These are phyloP conservation scores for Panus rudis DNA, from an alignment of 768 basidiomycete genomes.

Conservation along the genomic window DNA sequence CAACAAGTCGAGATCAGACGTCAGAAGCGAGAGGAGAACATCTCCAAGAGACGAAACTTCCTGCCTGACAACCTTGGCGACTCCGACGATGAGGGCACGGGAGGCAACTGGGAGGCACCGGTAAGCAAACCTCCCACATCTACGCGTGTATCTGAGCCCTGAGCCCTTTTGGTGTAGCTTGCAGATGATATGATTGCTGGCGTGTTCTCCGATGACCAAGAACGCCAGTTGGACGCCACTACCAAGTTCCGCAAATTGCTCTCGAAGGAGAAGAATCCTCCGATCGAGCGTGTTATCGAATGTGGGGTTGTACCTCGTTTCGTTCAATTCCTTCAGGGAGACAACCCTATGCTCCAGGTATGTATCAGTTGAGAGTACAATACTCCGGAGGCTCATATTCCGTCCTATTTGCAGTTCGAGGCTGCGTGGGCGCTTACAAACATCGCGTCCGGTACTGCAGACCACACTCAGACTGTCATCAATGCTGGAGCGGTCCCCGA, in stretches of 20 bases:
- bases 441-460: constrained; percentile 96
- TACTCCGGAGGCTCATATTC: not conserved
- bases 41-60: constrained; percentile 95
- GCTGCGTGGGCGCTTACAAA: constrained; percentile 98
- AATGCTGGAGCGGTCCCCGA: constrained; percentile 90
- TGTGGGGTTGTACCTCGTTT: constrained; percentile 97
- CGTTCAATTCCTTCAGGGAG: constrained; percentile 83
- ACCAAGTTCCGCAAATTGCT: constrained; percentile 98
- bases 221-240: constrained; percentile 92
- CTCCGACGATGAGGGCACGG: constrained; percentile 83
- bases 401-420: constrained; percentile 79
- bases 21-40: constrained; percentile 97
- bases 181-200: constrained; percentile 89
- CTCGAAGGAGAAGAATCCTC: constrained; percentile 99
- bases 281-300: constrained; percentile 96
- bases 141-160: too few relatives aligned
- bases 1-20: constrained; percentile 98
- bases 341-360: constrained; percentile 82
- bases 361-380: constrained; percentile 11
- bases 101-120: constrained; percentile 66
- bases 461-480: constrained; percentile 98
- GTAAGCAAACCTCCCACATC: constrained; percentile 32
- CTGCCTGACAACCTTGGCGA: constrained; percentile 67
- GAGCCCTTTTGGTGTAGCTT: constrained; percentile 41
- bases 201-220: constrained; percentile 87